A percentile compares a stretch with the other conserved stretches of the same genome.
Evolutionary conservation across 441 rosid genomes (phyloP).

Genomic region (Populus hybrid): DNA sequence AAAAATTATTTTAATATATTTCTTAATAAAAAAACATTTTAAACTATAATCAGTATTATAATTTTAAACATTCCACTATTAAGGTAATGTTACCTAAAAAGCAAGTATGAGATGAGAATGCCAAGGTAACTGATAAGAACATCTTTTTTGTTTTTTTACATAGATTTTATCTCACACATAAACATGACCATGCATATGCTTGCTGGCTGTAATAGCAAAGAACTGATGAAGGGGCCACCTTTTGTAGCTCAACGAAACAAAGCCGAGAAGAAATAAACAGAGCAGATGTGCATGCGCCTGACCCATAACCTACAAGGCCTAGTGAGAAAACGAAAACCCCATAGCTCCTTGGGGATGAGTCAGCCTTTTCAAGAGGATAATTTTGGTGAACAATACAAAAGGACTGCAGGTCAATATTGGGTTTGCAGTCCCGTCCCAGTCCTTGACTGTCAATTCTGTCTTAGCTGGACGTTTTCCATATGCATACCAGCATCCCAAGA

Average conservation of each 20-base stretch:
- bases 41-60: rapidly evolving
- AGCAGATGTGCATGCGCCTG: background rate
- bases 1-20: too few relatives aligned
- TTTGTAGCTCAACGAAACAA: background rate
- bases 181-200: background rate
- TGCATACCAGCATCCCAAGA: background rate
- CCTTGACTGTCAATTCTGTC: background rate
- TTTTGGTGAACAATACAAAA: background rate
- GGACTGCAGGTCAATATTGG: background rate
- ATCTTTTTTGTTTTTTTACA: background rate
- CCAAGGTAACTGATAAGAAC: background rate
- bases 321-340: background rate
- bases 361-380: background rate
- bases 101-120: background rate
- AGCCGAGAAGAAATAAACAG: background rate
- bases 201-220: background rate
- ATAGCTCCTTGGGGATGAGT: background rate
- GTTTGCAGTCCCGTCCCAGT: background rate
- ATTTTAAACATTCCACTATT: rapidly evolving
- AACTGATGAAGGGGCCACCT: background rate
- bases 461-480: background rate
- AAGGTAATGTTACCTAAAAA: too few relatives aligned
- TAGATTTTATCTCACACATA: background rate
- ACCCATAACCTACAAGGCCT: background rate
- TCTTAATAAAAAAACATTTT: too few relatives aligned